A percentile compares a stretch with the other conserved stretches of the same genome.
phyloP scores from a whole-genome alignment of 495 filamentous ascomycete genomes.

The Hapsidospora chrysogenum region DNA sequence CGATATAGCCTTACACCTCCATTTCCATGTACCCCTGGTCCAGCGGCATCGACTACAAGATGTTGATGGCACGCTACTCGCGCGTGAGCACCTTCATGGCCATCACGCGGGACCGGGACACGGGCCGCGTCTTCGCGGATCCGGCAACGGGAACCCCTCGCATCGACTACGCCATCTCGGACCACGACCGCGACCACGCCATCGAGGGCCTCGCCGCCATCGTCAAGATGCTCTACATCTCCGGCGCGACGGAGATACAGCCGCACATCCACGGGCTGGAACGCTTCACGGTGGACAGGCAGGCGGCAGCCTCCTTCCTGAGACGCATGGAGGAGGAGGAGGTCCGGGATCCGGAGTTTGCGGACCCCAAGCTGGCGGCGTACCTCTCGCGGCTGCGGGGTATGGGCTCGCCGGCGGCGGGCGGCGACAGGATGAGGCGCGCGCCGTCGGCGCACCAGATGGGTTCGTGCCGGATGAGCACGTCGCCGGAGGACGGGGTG shows the following conservation, averaged over 20 bases:
- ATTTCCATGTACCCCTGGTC: slow-evolving; percentile 45
- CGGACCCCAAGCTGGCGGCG: slow-evolving; percentile 44
- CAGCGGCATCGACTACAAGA: slow-evolving; percentile 50
- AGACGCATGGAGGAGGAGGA: slow-evolving; percentile 7
- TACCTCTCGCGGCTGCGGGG: slow-evolving; percentile 46
- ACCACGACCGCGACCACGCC: slow-evolving; percentile 51
- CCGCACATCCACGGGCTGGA: slow-evolving; percentile 38
- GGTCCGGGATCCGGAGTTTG: slow-evolving; percentile 33
- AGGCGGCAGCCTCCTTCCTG: not conserved
- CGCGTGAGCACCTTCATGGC: slow-evolving; percentile 53
- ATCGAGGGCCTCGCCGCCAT: slow-evolving; percentile 54
- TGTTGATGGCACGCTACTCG: slow-evolving; percentile 38
- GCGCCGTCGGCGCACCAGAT: slow-evolving; percentile 86
- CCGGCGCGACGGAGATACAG: slow-evolving; percentile 65
- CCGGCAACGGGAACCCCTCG: slow-evolving; percentile 43
- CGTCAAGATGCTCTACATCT: slow-evolving; percentile 59
- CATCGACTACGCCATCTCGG: slow-evolving; percentile 50
- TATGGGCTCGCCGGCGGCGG: slow-evolving; percentile 20
- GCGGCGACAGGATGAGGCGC: too few relatives aligned
- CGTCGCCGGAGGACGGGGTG: slow-evolving; percentile 40
- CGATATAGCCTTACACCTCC: slow-evolving; percentile 15
- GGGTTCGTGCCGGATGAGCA: slow-evolving; percentile 75
- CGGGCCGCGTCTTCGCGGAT: slow-evolving; percentile 61
- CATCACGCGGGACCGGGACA: slow-evolving; percentile 52
- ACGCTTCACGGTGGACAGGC: slow-evolving; percentile 42